Percentiles rank a stretch among this genome's conserved stretches.
Conservation (phyloP, 1,139 yeast species). For the Magnusiomyces ingens region DNA sequence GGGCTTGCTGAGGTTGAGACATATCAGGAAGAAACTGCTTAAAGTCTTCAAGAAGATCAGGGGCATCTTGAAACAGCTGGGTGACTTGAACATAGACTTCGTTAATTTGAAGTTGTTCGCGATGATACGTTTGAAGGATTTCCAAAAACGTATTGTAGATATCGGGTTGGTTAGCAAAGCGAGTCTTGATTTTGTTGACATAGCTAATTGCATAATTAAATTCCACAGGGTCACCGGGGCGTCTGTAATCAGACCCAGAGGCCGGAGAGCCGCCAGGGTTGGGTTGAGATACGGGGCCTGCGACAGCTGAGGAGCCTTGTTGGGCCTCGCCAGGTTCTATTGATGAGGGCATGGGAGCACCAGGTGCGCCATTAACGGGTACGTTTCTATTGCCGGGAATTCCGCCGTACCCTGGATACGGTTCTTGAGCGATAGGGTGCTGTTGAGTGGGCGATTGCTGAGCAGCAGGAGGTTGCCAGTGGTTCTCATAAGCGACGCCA, state of each 20-base stretch:
- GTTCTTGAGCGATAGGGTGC: constrained; percentile 11
- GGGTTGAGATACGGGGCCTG: constrained; percentile 30
- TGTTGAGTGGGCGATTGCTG: constrained; percentile 3
- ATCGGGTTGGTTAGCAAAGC: constrained; percentile 92
- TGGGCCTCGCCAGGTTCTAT: background rate
- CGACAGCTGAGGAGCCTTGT: constrained; percentile 37
- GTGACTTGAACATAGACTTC: constrained; percentile 95
- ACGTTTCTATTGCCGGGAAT: background rate
- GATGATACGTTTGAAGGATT: constrained; percentile 89
- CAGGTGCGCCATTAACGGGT: background rate
- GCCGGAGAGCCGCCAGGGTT: constrained; percentile 19
- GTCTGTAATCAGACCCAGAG: constrained; percentile 20
- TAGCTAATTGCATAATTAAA: constrained; percentile 95
- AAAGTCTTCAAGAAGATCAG: constrained; percentile 89
- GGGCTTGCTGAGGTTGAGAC: constrained; percentile 29
- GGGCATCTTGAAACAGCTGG: constrained; percentile 80
- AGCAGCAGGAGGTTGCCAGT: constrained; percentile 14
- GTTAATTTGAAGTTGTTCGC: constrained; percentile 90
- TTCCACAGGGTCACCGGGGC: constrained; percentile 76
- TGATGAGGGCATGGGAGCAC: background rate
- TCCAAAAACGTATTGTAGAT: constrained; percentile 92
- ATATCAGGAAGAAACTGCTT: constrained; percentile 93
- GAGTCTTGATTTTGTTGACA: constrained; percentile 90
- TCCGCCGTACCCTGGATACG: constrained; percentile 8
- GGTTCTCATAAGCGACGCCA: constrained; percentile 14